Percentiles rank a stretch among this genome's conserved stretches.
These are phyloP conservation scores for Blechomonas ayalai DNA, from an alignment of 208 protist species.

Conservation along the genomic window DNA sequence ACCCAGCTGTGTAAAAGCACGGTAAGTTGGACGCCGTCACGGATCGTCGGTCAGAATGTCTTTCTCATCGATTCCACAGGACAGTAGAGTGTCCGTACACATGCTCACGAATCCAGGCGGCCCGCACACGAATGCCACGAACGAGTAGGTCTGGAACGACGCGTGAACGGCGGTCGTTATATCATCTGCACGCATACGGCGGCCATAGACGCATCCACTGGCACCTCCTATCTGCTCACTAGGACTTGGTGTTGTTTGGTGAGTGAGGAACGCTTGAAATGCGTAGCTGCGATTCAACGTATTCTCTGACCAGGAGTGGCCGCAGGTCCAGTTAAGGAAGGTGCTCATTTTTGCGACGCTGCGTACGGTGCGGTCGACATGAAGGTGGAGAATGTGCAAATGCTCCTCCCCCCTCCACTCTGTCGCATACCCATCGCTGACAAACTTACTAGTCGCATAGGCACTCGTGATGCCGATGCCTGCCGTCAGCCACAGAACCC, in stretches of 20 bases:
- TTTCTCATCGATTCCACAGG: slow-evolving; percentile 32
- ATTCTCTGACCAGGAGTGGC: no score
- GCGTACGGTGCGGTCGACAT: slow-evolving; percentile 39
- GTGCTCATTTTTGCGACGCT: slow-evolving; percentile 40
- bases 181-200: slow-evolving; percentile 21
- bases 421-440: slow-evolving; percentile 2
- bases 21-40: neutral
- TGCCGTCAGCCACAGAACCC: slow-evolving; percentile 68
- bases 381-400: slow-evolving; percentile 71
- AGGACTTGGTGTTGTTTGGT: neutral
- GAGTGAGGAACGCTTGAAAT: slow-evolving; percentile 28
- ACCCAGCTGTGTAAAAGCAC: neutral
- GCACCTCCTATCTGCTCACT: slow-evolving; percentile 3
- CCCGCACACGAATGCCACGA: slow-evolving; percentile 64
- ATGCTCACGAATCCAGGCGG: slow-evolving; percentile 39
- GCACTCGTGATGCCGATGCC: slow-evolving; percentile 67
- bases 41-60: slow-evolving; percentile 59
- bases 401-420: slow-evolving; percentile 1
- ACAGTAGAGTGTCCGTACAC: slow-evolving; percentile 30
- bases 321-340: slow-evolving; percentile 27
- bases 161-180: slow-evolving; percentile 20
- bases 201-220: slow-evolving; percentile 15
- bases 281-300: no score
- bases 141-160: slow-evolving; percentile 24
- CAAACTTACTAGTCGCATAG: slow-evolving; percentile 40